phyloP scores from a whole-genome alignment of 2,329 filamentous ascomycete species.

The Helminthosporium solani region DNA sequence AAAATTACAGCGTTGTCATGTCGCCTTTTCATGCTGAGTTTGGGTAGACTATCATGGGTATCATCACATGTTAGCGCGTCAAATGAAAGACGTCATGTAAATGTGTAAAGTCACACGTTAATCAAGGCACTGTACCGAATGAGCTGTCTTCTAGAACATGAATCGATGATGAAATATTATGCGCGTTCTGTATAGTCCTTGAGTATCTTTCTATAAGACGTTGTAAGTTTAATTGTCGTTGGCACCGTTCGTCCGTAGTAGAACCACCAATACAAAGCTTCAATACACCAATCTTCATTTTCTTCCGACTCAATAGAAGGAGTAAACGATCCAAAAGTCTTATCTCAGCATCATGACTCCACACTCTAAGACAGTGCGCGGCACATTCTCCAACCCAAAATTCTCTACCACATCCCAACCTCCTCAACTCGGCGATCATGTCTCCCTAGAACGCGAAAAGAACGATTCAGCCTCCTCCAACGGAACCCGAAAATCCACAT shows the following conservation, averaged over 20 bases:
- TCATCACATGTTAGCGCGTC: not conserved
- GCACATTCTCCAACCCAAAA: slow-evolving; percentile 31
- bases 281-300: too few species aligned
- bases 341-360: not conserved
- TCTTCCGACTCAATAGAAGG: too few species aligned
- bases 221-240: not conserved
- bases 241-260: too few species aligned
- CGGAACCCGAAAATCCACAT: slow-evolving; percentile 10
- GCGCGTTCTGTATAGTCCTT: not conserved
- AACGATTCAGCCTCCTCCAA: slow-evolving; percentile 13
- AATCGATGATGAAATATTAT: not conserved
- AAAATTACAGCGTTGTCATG: too few species aligned
- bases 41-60: too few species aligned
- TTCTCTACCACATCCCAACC: slow-evolving; percentile 17
- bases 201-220: not conserved
- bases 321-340: too few species aligned
- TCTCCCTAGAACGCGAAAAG: slow-evolving; percentile 22
- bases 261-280: not conserved
- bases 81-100: slow-evolving; percentile 26
- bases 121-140: not conserved
- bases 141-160: not conserved
- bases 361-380: slow-evolving; percentile 34
- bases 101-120: slow-evolving; percentile 18
- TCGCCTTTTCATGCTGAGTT: too few species aligned
- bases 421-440: slow-evolving; percentile 27